Percentiles rank a stretch among this genome's conserved stretches.
Conservation (phyloP, 176 grass and related monocot species). For the Cocos nucifera region DNA sequence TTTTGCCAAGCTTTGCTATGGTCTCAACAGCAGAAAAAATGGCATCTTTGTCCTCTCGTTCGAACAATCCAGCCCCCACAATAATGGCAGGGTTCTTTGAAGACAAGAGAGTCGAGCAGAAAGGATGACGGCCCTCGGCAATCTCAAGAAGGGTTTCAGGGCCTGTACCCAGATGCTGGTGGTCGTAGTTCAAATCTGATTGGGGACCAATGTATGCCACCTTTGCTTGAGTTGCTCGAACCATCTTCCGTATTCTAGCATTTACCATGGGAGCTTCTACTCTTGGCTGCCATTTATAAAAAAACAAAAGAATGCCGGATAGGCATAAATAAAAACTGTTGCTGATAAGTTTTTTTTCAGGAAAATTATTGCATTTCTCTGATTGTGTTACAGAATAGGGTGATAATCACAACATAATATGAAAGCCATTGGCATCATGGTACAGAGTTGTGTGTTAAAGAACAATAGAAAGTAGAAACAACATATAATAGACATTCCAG, state of each 20-base stretch:
- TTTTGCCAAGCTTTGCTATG: conserved; percentile 64
- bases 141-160: conserved; percentile 74
- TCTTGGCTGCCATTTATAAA: conserved; percentile 52
- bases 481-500: too few species aligned
- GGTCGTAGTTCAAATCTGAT: conserved; percentile 93
- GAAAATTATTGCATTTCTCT: too few species aligned
- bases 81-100: conserved; percentile 94
- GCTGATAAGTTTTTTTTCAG: too few species aligned
- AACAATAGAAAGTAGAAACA: too few species aligned
- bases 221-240: conserved; percentile 76
- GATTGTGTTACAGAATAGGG: too few species aligned
- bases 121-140: conserved; percentile 60
- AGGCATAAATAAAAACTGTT: too few species aligned
- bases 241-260: conserved; percentile 85
- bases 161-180: conserved; percentile 70
- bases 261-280: conserved; percentile 95
- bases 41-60: conserved; percentile 69
- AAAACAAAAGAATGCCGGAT: too few species aligned
- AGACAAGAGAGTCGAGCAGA: conserved; percentile 63
- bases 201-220: conserved; percentile 83
- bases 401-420: too few species aligned
- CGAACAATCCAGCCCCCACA: conserved; percentile 72
- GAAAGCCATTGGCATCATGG: too few species aligned
- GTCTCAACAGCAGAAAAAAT: conserved; percentile 59
- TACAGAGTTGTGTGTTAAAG: too few species aligned